Conservation (phyloP, 352 stramenopile species). For the Globisporangium emineosum region DNA sequence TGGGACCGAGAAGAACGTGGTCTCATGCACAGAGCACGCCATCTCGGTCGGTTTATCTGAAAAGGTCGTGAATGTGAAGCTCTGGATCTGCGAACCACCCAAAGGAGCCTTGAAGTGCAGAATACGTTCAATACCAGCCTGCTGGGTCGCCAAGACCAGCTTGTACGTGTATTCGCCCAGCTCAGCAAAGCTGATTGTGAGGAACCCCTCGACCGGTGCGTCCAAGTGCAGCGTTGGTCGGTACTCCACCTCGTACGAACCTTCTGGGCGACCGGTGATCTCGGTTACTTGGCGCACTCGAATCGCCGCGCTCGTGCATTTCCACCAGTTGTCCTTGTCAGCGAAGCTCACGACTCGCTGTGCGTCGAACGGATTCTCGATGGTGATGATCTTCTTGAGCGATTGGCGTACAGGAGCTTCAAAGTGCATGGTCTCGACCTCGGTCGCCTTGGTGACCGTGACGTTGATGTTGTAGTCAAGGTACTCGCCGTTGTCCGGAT, state of each 20-base stretch:
- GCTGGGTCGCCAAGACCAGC: slow-evolving; percentile 72
- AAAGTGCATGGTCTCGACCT: slow-evolving; percentile 78
- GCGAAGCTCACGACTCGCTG: slow-evolving; percentile 51
- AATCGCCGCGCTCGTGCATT: slow-evolving; percentile 62
- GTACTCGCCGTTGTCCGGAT: slow-evolving; percentile 83
- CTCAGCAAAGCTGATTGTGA: slow-evolving; percentile 82
- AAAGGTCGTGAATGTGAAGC: slow-evolving; percentile 77
- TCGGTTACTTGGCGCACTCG: slow-evolving; percentile 69
- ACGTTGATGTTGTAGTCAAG: slow-evolving; percentile 61
- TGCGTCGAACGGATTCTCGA: slow-evolving; percentile 86
- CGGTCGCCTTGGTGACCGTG: slow-evolving; percentile 48
- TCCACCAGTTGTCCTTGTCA: slow-evolving; percentile 76
- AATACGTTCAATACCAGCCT: slow-evolving; percentile 55
- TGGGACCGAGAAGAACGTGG: slow-evolving; percentile 71
- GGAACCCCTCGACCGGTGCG: slow-evolving; percentile 35
- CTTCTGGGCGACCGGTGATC: slow-evolving; percentile 72
- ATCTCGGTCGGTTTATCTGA: slow-evolving; percentile 39
- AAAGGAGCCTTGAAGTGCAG: slow-evolving; percentile 84
- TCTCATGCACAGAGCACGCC: slow-evolving; percentile 48
- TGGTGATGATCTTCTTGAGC: slow-evolving; percentile 77
- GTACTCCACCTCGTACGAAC: slow-evolving; percentile 89
- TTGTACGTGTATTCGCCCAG: slow-evolving; percentile 89
- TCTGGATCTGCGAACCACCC: slow-evolving; percentile 70
- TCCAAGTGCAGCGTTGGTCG: slow-evolving; percentile 64
- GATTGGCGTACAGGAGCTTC: slow-evolving; percentile 84